Percentiles rank a stretch among this genome's conserved stretches.
These are phyloP conservation scores for Ettlia oleoabundans DNA, from an alignment of 139 green algal genomes.

Conservation along the genomic window DNA sequence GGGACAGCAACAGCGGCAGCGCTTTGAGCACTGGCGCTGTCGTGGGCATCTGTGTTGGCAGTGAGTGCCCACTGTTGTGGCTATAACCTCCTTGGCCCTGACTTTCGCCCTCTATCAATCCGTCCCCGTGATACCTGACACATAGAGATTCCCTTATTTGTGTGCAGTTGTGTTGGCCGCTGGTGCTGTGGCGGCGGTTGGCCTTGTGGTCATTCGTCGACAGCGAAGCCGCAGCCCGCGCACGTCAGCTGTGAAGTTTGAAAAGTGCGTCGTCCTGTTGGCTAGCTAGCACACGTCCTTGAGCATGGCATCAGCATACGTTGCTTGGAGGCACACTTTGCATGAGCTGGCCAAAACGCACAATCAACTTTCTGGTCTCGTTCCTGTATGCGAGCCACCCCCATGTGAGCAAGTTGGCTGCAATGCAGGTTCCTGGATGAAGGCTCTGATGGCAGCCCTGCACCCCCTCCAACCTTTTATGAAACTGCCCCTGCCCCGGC, in stretches of 20 bases:
- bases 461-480: neutral
- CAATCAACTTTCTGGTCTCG: neutral
- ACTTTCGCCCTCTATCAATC: neutral
- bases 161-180: neutral
- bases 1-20: neutral
- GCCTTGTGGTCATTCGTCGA: neutral
- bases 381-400: too few relatives aligned
- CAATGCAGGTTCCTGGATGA: neutral
- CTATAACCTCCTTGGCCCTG: neutral
- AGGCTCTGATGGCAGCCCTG: neutral
- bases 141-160: neutral
- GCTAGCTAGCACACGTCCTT: neutral
- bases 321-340: neutral
- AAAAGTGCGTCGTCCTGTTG: neutral
- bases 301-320: neutral
- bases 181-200: neutral
- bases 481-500: neutral
- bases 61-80: neutral
- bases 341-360: neutral
- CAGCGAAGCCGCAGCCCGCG: neutral
- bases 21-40: neutral
- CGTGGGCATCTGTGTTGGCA: neutral
- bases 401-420: too few relatives aligned
- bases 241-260: neutral
- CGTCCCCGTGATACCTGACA: neutral